A percentile compares a stretch with the other conserved stretches of the same genome.
Conservation (phyloP, 2,329 filamentous ascomycete genomes). For the Fusarium sp. region DNA sequence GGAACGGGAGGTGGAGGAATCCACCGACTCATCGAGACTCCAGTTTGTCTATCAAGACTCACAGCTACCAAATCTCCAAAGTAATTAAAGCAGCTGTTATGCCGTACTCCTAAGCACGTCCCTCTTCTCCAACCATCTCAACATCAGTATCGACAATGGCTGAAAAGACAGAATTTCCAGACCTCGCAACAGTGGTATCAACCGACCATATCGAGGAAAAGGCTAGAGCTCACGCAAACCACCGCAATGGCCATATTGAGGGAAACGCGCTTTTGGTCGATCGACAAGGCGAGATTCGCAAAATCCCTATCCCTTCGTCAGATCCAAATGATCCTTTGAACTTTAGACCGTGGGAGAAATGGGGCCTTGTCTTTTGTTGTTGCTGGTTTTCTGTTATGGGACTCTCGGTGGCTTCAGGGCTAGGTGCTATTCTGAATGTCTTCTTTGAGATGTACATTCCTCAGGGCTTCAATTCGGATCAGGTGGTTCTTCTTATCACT, state of each 20-base stretch:
- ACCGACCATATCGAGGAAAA: constrained; percentile 14
- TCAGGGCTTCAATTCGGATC: constrained; percentile 10
- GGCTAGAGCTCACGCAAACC: neutral
- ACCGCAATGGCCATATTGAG: constrained; percentile 4
- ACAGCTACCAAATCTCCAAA: neutral
- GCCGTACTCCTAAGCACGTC: neutral
- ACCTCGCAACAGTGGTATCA: constrained; percentile 1
- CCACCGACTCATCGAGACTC: neutral
- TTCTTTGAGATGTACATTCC: constrained; percentile 24
- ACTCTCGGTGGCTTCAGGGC: constrained; percentile 6
- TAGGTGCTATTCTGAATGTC: constrained; percentile 15
- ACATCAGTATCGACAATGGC: neutral
- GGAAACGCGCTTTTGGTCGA: constrained; percentile 18
- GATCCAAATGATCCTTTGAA: constrained; percentile 22
- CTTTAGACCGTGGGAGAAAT: constrained; percentile 18
- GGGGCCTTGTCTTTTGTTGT: constrained; percentile 22
- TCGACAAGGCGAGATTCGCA: constrained; percentile 15
- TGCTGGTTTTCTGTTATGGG: constrained; percentile 28
- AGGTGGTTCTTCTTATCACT: constrained; percentile 19
- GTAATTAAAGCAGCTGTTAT: neutral
- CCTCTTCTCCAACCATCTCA: neutral
- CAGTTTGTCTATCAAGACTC: neutral
- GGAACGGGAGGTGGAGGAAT: constrained; percentile 17
- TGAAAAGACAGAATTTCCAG: constrained; percentile 12
- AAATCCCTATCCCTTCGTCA: constrained; percentile 17